phyloP scores from a whole-genome alignment of 2,329 filamentous ascomycete genomes.

The Trichoderma oligosporum region DNA sequence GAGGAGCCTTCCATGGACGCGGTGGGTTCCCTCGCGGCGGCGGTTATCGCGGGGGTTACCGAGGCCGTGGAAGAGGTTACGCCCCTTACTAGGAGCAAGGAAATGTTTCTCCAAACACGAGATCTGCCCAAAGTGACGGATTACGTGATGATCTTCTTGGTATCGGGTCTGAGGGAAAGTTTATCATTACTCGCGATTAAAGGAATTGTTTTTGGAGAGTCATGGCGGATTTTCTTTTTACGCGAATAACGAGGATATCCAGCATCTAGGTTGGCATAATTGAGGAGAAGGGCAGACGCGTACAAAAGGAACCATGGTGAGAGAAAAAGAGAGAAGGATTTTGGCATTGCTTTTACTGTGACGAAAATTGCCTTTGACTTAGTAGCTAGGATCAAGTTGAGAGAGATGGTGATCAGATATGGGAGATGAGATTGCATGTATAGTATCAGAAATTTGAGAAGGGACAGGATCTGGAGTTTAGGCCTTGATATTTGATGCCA shows the following conservation, averaged over 20 bases:
- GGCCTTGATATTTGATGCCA: conserved; percentile 16
- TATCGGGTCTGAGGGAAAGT: background rate
- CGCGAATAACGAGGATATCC: conserved; percentile 15
- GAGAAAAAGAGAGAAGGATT: background rate
- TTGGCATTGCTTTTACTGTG: conserved; percentile 1
- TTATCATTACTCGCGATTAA: conserved; percentile 14
- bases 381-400: conserved; percentile 8
- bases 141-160: conserved; percentile 15
- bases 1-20: conserved; percentile 49
- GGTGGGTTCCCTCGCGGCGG: conserved; percentile 52
- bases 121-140: conserved; percentile 22
- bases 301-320: background rate
- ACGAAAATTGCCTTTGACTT: conserved; percentile 1
- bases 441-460: conserved; percentile 14
- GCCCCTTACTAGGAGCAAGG: conserved; percentile 57
- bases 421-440: conserved; percentile 10
- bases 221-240: conserved; percentile 4
- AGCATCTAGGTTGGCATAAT: conserved; percentile 18
- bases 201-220: conserved; percentile 5
- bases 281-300: conserved; percentile 7
- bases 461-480: conserved; percentile 18
- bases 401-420: conserved; percentile 7
- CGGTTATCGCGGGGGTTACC: conserved; percentile 64
- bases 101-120: conserved; percentile 25
- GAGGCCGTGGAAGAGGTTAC: conserved; percentile 62